A percentile compares a stretch with the other conserved stretches of the same genome.
Evolutionary conservation across 306 rosid genomes (phyloP).

Genomic region (Carpinus viminea): DNA sequence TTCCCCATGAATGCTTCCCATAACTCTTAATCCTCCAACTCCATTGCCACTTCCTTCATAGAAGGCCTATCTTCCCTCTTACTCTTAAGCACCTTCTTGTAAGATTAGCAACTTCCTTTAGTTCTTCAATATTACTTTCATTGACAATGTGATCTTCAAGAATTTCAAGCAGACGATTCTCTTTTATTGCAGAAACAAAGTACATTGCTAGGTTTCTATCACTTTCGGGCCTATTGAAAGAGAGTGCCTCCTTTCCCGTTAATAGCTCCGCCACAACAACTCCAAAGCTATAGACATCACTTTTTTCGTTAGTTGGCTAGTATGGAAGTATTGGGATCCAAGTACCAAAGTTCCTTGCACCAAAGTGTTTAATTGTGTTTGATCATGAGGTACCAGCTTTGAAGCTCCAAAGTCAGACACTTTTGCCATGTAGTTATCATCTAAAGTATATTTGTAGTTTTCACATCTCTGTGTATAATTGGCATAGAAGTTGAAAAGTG

Average conservation of each 20-base stretch:
- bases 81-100: constrained; percentile 16
- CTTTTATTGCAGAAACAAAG: constrained; percentile 23
- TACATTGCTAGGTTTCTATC: constrained; percentile 20
- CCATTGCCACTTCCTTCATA: constrained; percentile 32
- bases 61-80: constrained; percentile 25
- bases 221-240: constrained; percentile 18
- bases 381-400: constrained; percentile 26
- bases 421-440: constrained; percentile 24
- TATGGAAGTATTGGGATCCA: constrained; percentile 25
- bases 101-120: constrained; percentile 20
- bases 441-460: constrained; percentile 32
- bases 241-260: constrained; percentile 23
- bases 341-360: constrained; percentile 36
- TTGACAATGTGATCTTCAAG: constrained; percentile 19
- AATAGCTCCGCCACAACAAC: constrained; percentile 25
- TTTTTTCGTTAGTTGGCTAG: constrained; percentile 34
- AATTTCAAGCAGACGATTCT: constrained; percentile 14
- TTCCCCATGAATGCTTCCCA: constrained; percentile 20
- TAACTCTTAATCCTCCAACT: constrained; percentile 21
- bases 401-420: too few relatives aligned
- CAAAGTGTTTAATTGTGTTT: constrained; percentile 23
- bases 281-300: constrained; percentile 33
- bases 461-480: constrained; percentile 31
- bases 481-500: constrained; percentile 27
- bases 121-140: not conserved